Percentiles rank a stretch among this genome's conserved stretches.
Conservation (phyloP, 441 rosid genomes). For the Mallotus japonicus region DNA sequence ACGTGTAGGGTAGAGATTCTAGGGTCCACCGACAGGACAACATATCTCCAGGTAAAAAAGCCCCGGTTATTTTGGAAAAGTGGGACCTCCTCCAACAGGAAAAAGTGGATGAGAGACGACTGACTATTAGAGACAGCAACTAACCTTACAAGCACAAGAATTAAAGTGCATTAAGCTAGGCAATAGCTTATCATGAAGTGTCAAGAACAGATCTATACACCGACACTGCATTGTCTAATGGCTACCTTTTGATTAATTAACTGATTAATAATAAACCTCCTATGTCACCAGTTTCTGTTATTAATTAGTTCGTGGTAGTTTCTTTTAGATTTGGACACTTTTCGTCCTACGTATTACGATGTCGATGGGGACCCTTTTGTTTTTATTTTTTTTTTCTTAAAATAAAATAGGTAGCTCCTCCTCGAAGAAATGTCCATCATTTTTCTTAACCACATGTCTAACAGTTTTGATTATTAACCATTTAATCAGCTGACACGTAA, state of each 20-base stretch:
- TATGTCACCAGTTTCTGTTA: no score
- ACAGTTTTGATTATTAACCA: neutral
- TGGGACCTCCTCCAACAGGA: neutral
- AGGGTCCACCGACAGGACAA: constrained; percentile 10
- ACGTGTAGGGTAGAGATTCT: constrained; percentile 23
- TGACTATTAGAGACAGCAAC: neutral
- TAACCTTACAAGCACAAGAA: no score
- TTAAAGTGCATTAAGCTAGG: neutral
- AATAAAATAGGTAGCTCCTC: no score
- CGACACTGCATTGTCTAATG: no score
- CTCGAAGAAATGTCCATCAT: constrained; percentile 6
- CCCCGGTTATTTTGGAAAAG: neutral
- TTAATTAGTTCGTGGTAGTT: constrained; percentile 21
- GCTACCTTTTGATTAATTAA: no score
- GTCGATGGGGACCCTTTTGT: no score
- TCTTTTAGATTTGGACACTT: constrained; percentile 13
- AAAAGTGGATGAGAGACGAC: no score
- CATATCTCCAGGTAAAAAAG: neutral
- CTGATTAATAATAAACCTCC: no score
- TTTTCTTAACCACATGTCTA: neutral
- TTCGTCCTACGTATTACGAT: constrained; percentile 8
- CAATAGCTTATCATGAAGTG: neutral
- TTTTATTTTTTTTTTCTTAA: no score
- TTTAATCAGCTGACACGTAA: constrained; percentile 18
- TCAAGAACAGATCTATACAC: neutral